phyloP scores from a whole-genome alignment of 768 basidiomycete genomes.

The Amyloporia xantha region DNA sequence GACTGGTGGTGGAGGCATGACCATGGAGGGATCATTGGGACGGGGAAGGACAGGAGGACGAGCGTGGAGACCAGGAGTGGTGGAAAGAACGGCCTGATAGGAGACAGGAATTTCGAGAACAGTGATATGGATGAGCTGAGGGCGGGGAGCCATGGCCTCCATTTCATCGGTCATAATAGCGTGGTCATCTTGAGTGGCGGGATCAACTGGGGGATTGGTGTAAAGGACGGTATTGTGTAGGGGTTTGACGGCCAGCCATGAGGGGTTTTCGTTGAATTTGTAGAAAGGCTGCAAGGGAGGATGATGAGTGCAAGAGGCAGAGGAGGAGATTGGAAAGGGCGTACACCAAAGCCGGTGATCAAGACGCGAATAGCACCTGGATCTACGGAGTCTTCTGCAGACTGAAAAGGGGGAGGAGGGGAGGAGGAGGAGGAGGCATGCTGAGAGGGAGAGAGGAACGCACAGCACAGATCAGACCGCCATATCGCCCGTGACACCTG shows the following conservation, averaged over 20 bases:
- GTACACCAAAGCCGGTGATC: conserved; percentile 49
- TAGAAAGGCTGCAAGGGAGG: conserved; percentile 15
- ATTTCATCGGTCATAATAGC: conserved; percentile 18
- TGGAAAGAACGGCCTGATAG: conserved; percentile 49
- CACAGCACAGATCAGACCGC: too few species aligned
- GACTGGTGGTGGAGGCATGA: conserved; percentile 34
- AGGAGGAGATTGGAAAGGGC: conserved; percentile 13
- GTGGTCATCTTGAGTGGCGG: conserved; percentile 4
- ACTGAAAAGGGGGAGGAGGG: conserved; percentile 23
- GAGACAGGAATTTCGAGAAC: conserved; percentile 50
- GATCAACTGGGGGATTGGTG: conserved; percentile 15
- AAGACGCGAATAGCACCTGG: conserved; percentile 38
- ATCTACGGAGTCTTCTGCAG: conserved; percentile 21
- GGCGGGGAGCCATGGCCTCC: conserved; percentile 12
- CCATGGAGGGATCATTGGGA: conserved; percentile 30
- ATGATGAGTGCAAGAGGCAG: neutral
- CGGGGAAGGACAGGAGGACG: conserved; percentile 45
- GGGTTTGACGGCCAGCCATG: conserved; percentile 62
- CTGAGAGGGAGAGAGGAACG: neutral
- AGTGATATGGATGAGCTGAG: conserved; percentile 49
- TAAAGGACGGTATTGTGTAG: conserved; percentile 53
- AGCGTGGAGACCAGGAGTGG: conserved; percentile 53
- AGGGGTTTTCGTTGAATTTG: conserved; percentile 43
- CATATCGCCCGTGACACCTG: too few species aligned
- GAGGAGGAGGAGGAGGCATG: neutral